Percentiles rank a stretch among this genome's conserved stretches.
Conservation (phyloP, 352 stramenopile species). For the Pythium folliculosum region DNA sequence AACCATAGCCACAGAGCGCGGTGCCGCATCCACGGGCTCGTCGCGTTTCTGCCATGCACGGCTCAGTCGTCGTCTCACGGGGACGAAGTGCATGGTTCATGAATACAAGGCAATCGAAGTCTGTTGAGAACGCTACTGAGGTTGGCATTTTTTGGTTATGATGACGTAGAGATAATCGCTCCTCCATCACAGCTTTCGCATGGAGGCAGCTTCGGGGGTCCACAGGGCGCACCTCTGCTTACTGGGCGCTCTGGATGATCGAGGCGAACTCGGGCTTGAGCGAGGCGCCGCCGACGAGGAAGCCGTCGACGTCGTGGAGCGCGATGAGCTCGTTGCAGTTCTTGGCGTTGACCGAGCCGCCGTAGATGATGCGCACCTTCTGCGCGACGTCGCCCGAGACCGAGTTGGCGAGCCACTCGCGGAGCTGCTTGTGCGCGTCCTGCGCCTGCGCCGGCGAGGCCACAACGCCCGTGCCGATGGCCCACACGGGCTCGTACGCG, state of each 20-base stretch:
- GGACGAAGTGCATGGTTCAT: neutral
- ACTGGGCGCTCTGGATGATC: constrained; percentile 77
- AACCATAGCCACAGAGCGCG: neutral
- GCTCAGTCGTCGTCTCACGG: neutral
- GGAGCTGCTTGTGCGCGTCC: constrained; percentile 86
- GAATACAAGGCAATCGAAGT: neutral
- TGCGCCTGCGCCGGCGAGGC: constrained; percentile 95
- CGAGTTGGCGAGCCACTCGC: constrained; percentile 70
- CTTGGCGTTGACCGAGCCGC: constrained; percentile 90
- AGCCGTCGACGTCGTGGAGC: constrained; percentile 89
- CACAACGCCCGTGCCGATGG: constrained; percentile 97
- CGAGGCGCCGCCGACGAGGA: constrained; percentile 93
- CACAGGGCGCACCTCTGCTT: constrained; percentile 18
- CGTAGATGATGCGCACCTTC: constrained; percentile 90
- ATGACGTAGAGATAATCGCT: neutral
- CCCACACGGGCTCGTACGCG: constrained; percentile 97
- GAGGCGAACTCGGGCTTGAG: constrained; percentile 92
- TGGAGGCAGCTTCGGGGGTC: neutral
- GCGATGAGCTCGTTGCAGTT: constrained; percentile 91
- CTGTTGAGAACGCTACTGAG: neutral
- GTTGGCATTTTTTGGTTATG: constrained; percentile 2
- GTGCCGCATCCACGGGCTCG: too few relatives aligned
- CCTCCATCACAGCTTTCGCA: too few relatives aligned
- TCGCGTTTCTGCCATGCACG: neutral
- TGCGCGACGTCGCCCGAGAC: constrained; percentile 72